Percentiles rank a stretch among this genome's conserved stretches.
Conservation (phyloP, 139 green algal species). For the Micractinium sp. region DNA sequence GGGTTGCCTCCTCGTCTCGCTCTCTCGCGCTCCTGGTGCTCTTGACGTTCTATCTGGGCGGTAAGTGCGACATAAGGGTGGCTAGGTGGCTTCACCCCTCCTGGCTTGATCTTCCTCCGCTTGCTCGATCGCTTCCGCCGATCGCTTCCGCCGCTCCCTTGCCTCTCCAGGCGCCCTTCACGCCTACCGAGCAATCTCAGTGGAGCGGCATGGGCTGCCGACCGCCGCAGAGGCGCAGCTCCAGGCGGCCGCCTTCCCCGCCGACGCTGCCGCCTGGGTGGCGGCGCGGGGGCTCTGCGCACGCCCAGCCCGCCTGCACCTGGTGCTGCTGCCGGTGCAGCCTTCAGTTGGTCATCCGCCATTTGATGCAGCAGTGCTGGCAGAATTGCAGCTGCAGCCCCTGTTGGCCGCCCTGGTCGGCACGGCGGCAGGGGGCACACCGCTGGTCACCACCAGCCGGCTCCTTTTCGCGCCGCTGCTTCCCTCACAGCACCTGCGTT, state of each 20-base stretch:
- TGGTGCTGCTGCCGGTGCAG: neutral
- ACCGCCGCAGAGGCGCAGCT: neutral
- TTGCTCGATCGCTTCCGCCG: neutral
- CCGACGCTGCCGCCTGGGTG: neutral
- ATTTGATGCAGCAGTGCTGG: neutral
- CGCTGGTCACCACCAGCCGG: neutral
- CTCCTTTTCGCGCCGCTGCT: neutral
- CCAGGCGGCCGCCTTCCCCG: neutral
- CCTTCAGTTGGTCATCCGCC: no score
- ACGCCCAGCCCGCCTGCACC: neutral
- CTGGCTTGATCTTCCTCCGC: no score
- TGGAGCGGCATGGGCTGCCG: neutral
- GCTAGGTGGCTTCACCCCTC: no score
- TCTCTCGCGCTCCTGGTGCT: no score
- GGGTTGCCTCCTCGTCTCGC: no score
- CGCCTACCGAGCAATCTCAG: neutral
- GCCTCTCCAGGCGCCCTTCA: slow-evolving; percentile 21
- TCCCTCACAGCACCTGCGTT: neutral
- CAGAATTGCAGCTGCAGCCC: neutral
- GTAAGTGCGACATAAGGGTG: no score
- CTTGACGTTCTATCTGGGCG: no score
- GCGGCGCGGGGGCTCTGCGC: neutral
- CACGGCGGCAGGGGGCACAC: neutral
- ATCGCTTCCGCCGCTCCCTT: no score
- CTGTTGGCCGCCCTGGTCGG: neutral